Percentiles rank a stretch among this genome's conserved stretches.
Evolutionary conservation across 2,329 filamentous ascomycete genomes (phyloP).

Genomic region (Colletotrichum cuscutae): DNA sequence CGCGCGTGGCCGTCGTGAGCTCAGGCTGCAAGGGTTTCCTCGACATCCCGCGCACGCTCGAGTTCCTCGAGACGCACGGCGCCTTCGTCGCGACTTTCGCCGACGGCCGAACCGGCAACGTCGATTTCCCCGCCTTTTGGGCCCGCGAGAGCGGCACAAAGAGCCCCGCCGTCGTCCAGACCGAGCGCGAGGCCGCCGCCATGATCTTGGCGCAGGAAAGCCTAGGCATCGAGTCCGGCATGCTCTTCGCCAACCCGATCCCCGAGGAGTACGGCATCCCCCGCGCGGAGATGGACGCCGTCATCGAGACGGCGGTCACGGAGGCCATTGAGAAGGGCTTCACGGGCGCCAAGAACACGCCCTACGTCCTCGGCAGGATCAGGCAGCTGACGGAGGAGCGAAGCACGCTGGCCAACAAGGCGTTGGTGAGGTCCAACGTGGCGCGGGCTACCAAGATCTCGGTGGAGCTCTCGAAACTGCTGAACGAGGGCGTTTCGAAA

Average conservation of each 20-base stretch:
- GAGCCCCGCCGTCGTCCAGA: constrained; percentile 79
- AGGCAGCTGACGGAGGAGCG: constrained; percentile 79
- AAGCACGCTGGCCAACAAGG: constrained; percentile 80
- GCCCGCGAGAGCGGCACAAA: constrained; percentile 84
- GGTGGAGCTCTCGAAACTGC: constrained; percentile 57
- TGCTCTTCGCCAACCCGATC: constrained; percentile 91
- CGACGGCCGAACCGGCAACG: constrained; percentile 75
- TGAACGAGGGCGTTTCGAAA: constrained; percentile 17
- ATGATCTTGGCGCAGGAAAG: constrained; percentile 84
- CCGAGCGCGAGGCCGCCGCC: constrained; percentile 86
- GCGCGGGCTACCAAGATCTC: constrained; percentile 65
- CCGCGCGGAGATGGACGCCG: constrained; percentile 74
- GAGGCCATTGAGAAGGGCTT: constrained; percentile 73
- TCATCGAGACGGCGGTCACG: constrained; percentile 74
- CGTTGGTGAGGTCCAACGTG: constrained; percentile 65
- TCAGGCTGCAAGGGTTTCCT: constrained; percentile 97
- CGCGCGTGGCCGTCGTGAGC: constrained; percentile 86
- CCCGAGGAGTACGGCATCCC: constrained; percentile 77
- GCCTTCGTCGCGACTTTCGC: constrained; percentile 91
- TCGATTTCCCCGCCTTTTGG: constrained; percentile 95
- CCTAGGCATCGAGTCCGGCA: constrained; percentile 78
- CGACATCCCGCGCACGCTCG: constrained; percentile 89
- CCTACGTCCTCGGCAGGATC: constrained; percentile 83
- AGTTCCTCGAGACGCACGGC: constrained; percentile 77
- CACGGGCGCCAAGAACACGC: constrained; percentile 82